Base-by-base conservation (phyloP, 2,329 filamentous ascomycete genomes). In the Trichoderma breve region DNA sequence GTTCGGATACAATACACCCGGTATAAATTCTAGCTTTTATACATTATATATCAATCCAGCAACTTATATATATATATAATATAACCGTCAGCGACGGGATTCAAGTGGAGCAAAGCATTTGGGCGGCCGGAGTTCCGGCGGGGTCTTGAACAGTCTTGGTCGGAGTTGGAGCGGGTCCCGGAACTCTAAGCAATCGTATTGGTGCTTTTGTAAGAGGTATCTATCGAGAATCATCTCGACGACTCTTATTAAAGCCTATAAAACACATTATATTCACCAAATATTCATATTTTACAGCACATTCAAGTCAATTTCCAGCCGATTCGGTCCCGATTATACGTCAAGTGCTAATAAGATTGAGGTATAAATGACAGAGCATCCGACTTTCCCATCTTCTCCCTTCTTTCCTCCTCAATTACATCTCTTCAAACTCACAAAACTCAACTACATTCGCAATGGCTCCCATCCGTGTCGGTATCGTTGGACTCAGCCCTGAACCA, bases 381-480 rank as follows among this genome's bases (percentile, higher is more conserved):
- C 24, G 18, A 6, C 9, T 6, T n/a, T 15, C 9, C 26, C 15
- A 32, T 14, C 11, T 32, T 2, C 14, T 18, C 1, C 11, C 12
- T 32, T 4, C 18, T 39, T 26, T 32, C 14, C 34, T 47, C 6
- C 24, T 9, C 24, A 21, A 14, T 12, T 9, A 36, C 6, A n/a
- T 53, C 5, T 62, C 28, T 12, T 7, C 18, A 36, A 3, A 1
- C 1, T 57, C 3, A 9, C 15, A 11, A 28, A 4, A 9, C 28
- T 36, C 15, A 3, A 3, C 26, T 34, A 14, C 18, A 51, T 34
- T 15, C 15, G 6, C 7, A 57, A 76, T 75, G 74, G 57, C 74
- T 32, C 74, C 75, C 6, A 77, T 74, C 24, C 71, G 75, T 24
- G 73, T 75, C n/a, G 75, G 72, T 28, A 64, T 77, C 21, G 70